Base-by-base conservation (phyloP, 2,329 filamentous ascomycete genomes). In the Madurella mycetomatis region DNA sequence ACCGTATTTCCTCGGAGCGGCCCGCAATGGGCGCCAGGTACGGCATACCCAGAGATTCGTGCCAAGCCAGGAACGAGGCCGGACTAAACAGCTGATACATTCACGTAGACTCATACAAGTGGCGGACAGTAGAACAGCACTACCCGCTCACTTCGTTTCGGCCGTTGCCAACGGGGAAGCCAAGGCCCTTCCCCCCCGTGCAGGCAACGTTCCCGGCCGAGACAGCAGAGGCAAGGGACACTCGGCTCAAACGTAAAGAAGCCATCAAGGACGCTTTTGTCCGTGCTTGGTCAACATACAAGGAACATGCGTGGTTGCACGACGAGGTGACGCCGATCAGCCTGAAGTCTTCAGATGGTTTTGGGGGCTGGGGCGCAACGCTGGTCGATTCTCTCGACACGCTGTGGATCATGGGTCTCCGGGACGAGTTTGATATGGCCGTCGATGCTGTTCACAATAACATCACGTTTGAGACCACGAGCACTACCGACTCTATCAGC, bases 351-450 rank as follows among this genome's bases (percentile, higher is more conserved):
- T 75, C 76, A 43, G 77, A 86, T 61, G 78, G 80, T 34, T 86
- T 85, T 68, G 82, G 81, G 13, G 85, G 84, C 19, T 87, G 84
- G 84, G 82, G 80, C 7, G 84, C 84, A 4, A 87, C 84, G 5
- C 70, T 87, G 53, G 82, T 87, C n/a, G 84, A 87, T 65, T 72
- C 81, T 2, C 73, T 87, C 49, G 86, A 89, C 65, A 83, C 83
- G n/a, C 72, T 90, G 13, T 88, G 85, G 85, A 85, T 89, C 59
- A 84, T 89, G 80, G 85, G 79, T 4, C 61, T 88, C 65, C 77
- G 77, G 57, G 73, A 80, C 0, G 85, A 89, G 54, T 90, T 89
- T 63, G 75, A 81, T 32, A 75, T 81, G 60, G 85, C 85, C 1
- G 81, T 85, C 2, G 71, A 75, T 49, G 81, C 80, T 1, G 78